Evolutionary conservation across 352 stramenopile genomes (phyloP).

Genomic region (Plasmopara muralis): DNA sequence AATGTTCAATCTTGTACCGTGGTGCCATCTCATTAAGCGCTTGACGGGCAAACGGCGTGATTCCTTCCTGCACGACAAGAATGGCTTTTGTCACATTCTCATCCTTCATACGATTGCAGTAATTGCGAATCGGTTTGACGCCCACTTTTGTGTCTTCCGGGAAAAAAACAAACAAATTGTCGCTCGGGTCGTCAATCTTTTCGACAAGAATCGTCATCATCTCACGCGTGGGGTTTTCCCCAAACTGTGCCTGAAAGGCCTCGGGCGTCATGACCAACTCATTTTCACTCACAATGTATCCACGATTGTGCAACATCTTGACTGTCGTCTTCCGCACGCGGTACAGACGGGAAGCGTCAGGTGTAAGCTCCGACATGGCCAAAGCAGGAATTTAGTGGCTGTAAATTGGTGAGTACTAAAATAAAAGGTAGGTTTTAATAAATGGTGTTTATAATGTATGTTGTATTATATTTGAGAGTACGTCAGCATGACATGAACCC

Average conservation of each 20-base stretch:
- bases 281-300: constrained; percentile 97
- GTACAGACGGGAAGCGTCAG: constrained; percentile 86
- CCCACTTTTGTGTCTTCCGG: constrained; percentile 98
- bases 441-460: constrained; percentile 2
- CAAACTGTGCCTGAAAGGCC: constrained; percentile 87
- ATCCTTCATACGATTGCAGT: constrained; percentile 96
- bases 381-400: constrained; percentile 3
- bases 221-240: constrained; percentile 91
- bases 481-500: constrained; percentile 35
- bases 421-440: background rate
- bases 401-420: constrained; percentile 2
- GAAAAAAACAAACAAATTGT: constrained; percentile 99
- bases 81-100: constrained; percentile 97
- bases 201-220: constrained; percentile 95
- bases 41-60: constrained; percentile 97
- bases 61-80: constrained; percentile 93
- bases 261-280: constrained; percentile 94
- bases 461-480: constrained; percentile 23
- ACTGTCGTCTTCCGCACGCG: constrained; percentile 93
- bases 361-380: constrained; percentile 67
- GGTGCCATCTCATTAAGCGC: constrained; percentile 93
- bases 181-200: constrained; percentile 88
- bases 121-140: constrained; percentile 94
- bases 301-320: constrained; percentile 93
- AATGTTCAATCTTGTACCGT: constrained; percentile 93